Conservation (phyloP, 164 flowering plant genomes). For the Annona cherimola region DNA sequence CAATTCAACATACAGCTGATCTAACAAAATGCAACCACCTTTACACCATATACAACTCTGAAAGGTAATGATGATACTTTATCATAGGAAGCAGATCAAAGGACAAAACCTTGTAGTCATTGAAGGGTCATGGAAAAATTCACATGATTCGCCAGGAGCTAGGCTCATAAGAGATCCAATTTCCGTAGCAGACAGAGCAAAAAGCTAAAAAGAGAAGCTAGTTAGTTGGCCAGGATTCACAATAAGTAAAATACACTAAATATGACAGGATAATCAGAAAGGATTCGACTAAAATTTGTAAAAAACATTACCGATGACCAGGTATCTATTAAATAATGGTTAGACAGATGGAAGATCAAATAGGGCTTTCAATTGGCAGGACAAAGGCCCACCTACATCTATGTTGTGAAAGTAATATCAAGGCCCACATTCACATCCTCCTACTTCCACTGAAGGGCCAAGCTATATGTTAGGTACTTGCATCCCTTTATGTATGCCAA, state of each 20-base stretch:
- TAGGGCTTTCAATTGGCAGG: not conserved
- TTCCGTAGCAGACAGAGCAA: slow-evolving; percentile 83
- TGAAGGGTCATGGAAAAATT: slow-evolving; percentile 90
- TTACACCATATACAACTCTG: not conserved
- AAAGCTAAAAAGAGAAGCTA: slow-evolving; percentile 32
- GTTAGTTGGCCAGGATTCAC: slow-evolving; percentile 12
- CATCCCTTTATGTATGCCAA: not conserved
- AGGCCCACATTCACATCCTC: not conserved
- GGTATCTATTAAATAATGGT: not conserved
- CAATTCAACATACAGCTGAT: not conserved
- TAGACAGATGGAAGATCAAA: not conserved
- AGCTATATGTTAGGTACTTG: not conserved
- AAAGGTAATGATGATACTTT: not conserved
- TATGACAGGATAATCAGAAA: not conserved
- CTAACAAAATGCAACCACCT: not conserved
- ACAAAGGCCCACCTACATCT: not conserved
- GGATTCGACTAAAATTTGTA: not conserved
- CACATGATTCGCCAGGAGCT: slow-evolving; percentile 64
- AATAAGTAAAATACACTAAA: not conserved
- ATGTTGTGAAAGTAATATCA: not conserved
- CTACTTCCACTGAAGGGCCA: not conserved
- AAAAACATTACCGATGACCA: not conserved
- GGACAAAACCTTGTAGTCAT: slow-evolving; percentile 56
- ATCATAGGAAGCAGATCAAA: not conserved
- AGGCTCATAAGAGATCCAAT: slow-evolving; percentile 74